Percentiles rank a stretch among this genome's conserved stretches.
These are phyloP conservation scores for Euphorbia peplus DNA, from an alignment of 345 rosid genomes.

Conservation along the genomic window DNA sequence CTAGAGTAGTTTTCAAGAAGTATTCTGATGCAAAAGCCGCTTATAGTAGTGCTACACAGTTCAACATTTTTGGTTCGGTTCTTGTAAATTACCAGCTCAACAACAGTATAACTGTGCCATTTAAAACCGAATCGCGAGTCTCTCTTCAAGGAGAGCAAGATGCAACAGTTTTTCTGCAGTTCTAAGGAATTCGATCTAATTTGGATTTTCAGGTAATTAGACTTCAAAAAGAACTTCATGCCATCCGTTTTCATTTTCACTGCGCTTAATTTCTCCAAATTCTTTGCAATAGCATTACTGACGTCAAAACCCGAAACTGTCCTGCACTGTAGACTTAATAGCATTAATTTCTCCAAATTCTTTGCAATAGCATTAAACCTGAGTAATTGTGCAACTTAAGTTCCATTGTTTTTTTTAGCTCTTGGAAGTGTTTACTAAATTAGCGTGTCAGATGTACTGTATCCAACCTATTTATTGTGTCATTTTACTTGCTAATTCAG, in stretches of 20 bases:
- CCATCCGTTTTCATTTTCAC: neutral
- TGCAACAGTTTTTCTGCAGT: conserved; percentile 28
- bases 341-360: too few relatives aligned
- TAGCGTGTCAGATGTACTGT: neutral
- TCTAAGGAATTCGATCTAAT: conserved; percentile 20
- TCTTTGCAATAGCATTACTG: neutral
- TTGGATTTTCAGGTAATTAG: conserved; percentile 30
- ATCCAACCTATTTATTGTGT: neutral
- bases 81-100: conserved; percentile 78
- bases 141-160: conserved; percentile 21
- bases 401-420: neutral
- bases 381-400: neutral
- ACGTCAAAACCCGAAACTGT: neutral
- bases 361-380: too few relatives aligned
- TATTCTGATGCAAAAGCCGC: conserved; percentile 80
- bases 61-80: conserved; percentile 66
- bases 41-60: conserved; percentile 66
- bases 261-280: neutral
- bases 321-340: neutral
- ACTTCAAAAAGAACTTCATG: neutral
- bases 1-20: conserved; percentile 83
- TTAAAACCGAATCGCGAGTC: conserved; percentile 34
- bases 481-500: neutral
- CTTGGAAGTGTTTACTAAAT: neutral
- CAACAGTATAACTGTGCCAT: conserved; percentile 49